These are phyloP conservation scores for Neurospora sp. DNA, from an alignment of 495 filamentous ascomycete genomes.

Conservation along the genomic window DNA sequence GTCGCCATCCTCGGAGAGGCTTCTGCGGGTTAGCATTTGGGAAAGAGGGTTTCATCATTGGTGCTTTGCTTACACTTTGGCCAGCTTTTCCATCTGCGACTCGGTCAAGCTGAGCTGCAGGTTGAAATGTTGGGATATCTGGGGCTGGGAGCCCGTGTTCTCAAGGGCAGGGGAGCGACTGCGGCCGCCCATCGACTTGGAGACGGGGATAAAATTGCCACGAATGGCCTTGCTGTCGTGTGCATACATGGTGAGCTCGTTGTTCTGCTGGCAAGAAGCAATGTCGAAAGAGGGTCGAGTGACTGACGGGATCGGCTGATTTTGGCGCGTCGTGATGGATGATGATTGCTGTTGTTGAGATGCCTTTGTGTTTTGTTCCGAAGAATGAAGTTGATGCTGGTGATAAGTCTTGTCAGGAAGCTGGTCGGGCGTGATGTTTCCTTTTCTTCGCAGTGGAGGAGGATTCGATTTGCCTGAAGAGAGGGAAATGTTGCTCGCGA, in stretches of 20 bases:
- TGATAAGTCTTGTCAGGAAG: not conserved
- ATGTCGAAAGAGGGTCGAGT: not conserved
- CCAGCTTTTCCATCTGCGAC: slow-evolving; percentile 14
- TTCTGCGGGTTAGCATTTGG: not conserved
- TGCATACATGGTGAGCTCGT: not conserved
- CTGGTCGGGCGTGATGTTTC: not conserved
- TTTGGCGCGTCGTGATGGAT: not conserved
- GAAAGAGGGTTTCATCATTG: too few species aligned
- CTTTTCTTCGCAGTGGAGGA: not conserved
- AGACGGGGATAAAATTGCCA: slow-evolving; percentile 18
- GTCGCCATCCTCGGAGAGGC: slow-evolving; percentile 7
- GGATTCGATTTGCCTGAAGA: not conserved
- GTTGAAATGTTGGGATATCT: not conserved
- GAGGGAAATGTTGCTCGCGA: not conserved
- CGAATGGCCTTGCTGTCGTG: slow-evolving; percentile 9
- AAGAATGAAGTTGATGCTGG: not conserved
- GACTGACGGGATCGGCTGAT: not conserved
- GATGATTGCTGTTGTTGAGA: not conserved
- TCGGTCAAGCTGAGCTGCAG: slow-evolving; percentile 20
- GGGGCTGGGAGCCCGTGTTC: not conserved
- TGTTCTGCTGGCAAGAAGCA: not conserved
- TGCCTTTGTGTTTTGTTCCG: not conserved
- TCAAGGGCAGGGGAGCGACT: slow-evolving; percentile 4
- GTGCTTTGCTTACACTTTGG: slow-evolving; percentile 10
- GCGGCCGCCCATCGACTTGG: slow-evolving; percentile 3